Base-by-base conservation (phyloP, 495 filamentous ascomycete genomes). In the Cairneyella variabilis region DNA sequence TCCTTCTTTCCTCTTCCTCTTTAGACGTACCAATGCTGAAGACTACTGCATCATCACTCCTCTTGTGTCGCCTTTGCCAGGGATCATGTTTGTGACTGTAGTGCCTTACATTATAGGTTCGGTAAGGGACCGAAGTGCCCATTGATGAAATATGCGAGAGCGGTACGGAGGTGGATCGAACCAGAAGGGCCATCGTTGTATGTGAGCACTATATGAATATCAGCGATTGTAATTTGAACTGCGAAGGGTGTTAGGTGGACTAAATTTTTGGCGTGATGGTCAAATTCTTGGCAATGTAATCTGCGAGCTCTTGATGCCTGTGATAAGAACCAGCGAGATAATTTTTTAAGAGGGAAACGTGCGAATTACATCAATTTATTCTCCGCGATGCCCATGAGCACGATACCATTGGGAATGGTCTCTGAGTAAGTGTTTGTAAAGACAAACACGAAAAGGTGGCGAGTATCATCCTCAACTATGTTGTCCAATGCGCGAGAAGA, bases 291-390 rank as follows among this genome's bases (percentile, higher is more conserved):
- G 28, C 48, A 16, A 54, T 30, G 34, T 48, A 47, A 2, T 18
- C 51, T 25, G 51, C 34, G 1, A 54, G 47, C 42, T 54, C 44
- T 3, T 25, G 20, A 38, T 54, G 51, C 51, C 51, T 54, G 17
- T 20, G 25, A 30, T 32, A 2, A 5, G 25, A 32, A 32, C 12
- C 16, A 7, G 3, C 18, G 12, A 48, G 21, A 20, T 4, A n/a
- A 14, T 14, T 4, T 30, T 18, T 10, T 34, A 21, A 51, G 48
- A 8, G 3, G 3, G 37, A n/a, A 39, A 38, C 11, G 22, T 30
- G 3, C 43, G 7, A 12, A 17, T n/a, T 51, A 54, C 51, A 54
- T 54, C 3, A 54, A 30, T 25, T 47, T 45, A 20, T 54, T 54
- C 37, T 54, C 51, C 11, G 51, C 51, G 7, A 54, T 25, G 8